Conservation (phyloP, 305 asterid species). For the Rubia tinctorum region DNA sequence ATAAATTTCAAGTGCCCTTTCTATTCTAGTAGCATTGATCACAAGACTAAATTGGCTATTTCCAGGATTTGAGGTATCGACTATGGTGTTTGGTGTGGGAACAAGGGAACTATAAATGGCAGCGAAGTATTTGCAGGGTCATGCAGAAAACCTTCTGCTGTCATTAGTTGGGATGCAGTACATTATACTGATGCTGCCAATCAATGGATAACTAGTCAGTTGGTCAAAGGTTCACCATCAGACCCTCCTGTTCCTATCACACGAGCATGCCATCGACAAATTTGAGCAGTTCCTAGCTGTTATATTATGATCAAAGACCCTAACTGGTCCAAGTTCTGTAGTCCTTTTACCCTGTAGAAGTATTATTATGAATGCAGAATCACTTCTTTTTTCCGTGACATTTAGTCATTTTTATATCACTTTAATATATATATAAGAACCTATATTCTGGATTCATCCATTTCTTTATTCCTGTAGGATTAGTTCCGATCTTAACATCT, state of each 20-base stretch:
- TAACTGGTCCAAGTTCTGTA: background rate
- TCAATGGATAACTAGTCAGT: slow-evolving; percentile 47
- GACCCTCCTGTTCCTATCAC: slow-evolving; percentile 49
- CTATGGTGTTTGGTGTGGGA: slow-evolving; percentile 52
- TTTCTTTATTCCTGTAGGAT: background rate
- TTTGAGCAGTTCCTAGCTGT: background rate
- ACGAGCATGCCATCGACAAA: slow-evolving; percentile 43
- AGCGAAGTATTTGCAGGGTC: slow-evolving; percentile 37
- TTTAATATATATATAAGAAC: background rate
- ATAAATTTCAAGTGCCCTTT: background rate
- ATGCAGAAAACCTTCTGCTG: slow-evolving; percentile 41
- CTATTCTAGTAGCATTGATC: background rate
- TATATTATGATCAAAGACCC: background rate
- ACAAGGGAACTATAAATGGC: slow-evolving; percentile 31
- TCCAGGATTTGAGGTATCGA: slow-evolving; percentile 41
- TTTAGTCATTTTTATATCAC: background rate
- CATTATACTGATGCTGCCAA: slow-evolving; percentile 61
- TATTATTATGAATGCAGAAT: background rate
- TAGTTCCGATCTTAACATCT: background rate
- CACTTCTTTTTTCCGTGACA: background rate
- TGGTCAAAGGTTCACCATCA: slow-evolving; percentile 49
- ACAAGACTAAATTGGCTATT: background rate
- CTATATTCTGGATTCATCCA: background rate
- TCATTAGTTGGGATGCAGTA: slow-evolving; percentile 71
- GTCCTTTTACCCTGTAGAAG: background rate